Evolutionary conservation across 441 rosid genomes (phyloP).

Genomic region (Croton laevigatus): DNA sequence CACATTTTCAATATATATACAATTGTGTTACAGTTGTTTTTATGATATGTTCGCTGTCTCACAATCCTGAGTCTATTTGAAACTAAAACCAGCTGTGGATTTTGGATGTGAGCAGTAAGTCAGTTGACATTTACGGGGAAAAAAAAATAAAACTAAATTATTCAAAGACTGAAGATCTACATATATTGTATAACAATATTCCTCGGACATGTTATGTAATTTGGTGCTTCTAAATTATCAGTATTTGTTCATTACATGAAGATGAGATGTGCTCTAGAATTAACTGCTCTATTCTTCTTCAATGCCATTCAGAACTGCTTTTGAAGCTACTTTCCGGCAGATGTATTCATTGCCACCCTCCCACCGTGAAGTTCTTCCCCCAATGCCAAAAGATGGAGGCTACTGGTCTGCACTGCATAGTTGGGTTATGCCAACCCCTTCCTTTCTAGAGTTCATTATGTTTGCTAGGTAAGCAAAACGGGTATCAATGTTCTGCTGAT

Average conservation of each 20-base stretch:
- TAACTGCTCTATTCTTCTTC: slow-evolving; percentile 2
- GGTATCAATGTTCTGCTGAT: slow-evolving; percentile 1
- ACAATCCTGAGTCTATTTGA: not conserved
- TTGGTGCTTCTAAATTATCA: not conserved
- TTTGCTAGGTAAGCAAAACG: slow-evolving; percentile 64
- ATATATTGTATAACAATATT: not conserved
- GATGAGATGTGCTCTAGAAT: slow-evolving; percentile 3
- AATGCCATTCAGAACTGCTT: slow-evolving; percentile 58
- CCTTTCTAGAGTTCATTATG: slow-evolving; percentile 87
- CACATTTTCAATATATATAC: not conserved
- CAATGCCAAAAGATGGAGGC: slow-evolving; percentile 94
- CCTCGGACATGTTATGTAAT: not conserved
- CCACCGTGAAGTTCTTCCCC: slow-evolving; percentile 76
- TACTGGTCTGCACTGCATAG: slow-evolving; percentile 92
- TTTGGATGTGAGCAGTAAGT: not conserved
- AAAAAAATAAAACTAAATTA: no score
- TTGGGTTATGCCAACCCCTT: slow-evolving; percentile 99
- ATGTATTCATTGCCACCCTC: slow-evolving; percentile 71
- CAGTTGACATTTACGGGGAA: not conserved
- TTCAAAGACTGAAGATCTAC: not conserved
- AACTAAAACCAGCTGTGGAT: not conserved
- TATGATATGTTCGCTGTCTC: not conserved
- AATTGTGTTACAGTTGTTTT: not conserved
- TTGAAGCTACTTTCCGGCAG: slow-evolving; percentile 71
- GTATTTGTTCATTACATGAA: slow-evolving; percentile 2